Base-by-base conservation (phyloP, 441 rosid species). In the Biscutella auriculata region DNA sequence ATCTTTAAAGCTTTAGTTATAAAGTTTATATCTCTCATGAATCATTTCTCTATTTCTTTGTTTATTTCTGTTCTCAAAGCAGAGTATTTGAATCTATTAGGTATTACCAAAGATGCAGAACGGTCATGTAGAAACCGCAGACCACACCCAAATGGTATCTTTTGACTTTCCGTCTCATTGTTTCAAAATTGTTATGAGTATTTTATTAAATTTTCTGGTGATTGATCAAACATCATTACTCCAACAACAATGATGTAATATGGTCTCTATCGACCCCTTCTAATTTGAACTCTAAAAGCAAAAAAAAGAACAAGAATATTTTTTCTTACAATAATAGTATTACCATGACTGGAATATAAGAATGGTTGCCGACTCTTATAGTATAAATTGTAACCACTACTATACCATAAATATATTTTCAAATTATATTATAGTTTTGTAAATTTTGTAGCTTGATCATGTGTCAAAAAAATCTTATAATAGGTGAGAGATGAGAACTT, bases 401-500 rank as follows among this genome's bases (percentile, higher is more conserved):
- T n/a, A n/a, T n/a, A n/a, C n/a, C n/a, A n/a, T n/a, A n/a, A n/a
- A n/a, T n/a, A n/a, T n/a, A n/a, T n/a, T n/a, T n/a, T n/a, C n/a
- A n/a, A n/a, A n/a, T n/a, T n/a, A n/a, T n/a, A n/a, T n/a, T n/a
- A n/a, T n/a, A n/a, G n/a, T n/a, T n/a, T n/a, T n/a, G n/a, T n/a
- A n/a, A n/a, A n/a, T n/a, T 2, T n/a, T 44, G 10, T 29, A 44
- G 43, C 10, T 51, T 27, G 8, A 12, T 50, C 10, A 44, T 60
- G 28, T 35, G 33, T 60, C 39, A 2, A 19, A n/a, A 46, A 46
- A 23, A 25, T 53, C 19, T 53, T n/a, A n/a, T 39, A 23, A 56
- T 48, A 90, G 94, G 78, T 73, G 50, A 78, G 67, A 57, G 65
- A 68, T 6, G 88, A 73, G 5, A 67, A 66, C 63, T 79, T 80